A percentile compares a stretch with the other conserved stretches of the same genome.
Evolutionary conservation across 345 rosid species (phyloP).

Genomic region (Brassica cretica): DNA sequence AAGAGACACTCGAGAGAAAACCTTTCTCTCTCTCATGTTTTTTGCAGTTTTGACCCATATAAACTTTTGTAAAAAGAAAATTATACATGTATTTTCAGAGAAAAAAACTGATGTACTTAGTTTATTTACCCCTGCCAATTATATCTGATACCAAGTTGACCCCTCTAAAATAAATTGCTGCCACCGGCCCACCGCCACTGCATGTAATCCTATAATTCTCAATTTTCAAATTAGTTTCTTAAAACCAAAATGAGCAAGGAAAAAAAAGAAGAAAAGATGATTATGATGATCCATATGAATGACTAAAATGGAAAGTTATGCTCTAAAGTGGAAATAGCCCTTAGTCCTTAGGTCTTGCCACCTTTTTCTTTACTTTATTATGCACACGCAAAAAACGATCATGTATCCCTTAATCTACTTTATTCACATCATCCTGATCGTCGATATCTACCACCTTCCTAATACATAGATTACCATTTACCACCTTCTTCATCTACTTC

Average conservation of each 20-base stretch:
- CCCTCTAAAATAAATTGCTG: too few species aligned
- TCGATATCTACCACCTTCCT: background rate
- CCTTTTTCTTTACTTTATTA: slow-evolving; percentile 11
- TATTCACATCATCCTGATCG: slow-evolving; percentile 20
- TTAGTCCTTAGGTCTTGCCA: slow-evolving; percentile 28
- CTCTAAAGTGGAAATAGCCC: slow-evolving; percentile 33
- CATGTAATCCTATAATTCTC: background rate
- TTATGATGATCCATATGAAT: slow-evolving; percentile 28
- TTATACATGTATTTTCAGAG: too few species aligned
- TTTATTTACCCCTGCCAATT: too few species aligned
- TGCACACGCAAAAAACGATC: too few species aligned
- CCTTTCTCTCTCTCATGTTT: too few species aligned
- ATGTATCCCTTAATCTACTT: background rate
- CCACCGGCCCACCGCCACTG: too few species aligned
- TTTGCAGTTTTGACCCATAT: too few species aligned
- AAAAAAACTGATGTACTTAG: too few species aligned
- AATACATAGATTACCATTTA: background rate
- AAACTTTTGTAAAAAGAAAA: too few species aligned
- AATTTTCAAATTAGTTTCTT: background rate
- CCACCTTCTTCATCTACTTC: too few species aligned
- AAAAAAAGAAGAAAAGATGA: background rate
- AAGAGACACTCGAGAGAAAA: too few species aligned
- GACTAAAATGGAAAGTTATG: slow-evolving; percentile 37
- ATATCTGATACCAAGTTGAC: too few species aligned
- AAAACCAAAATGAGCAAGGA: background rate